Evolutionary conservation across 78 protist genomes (phyloP).

Genomic region (Chrysochromulina tobinii): DNA sequence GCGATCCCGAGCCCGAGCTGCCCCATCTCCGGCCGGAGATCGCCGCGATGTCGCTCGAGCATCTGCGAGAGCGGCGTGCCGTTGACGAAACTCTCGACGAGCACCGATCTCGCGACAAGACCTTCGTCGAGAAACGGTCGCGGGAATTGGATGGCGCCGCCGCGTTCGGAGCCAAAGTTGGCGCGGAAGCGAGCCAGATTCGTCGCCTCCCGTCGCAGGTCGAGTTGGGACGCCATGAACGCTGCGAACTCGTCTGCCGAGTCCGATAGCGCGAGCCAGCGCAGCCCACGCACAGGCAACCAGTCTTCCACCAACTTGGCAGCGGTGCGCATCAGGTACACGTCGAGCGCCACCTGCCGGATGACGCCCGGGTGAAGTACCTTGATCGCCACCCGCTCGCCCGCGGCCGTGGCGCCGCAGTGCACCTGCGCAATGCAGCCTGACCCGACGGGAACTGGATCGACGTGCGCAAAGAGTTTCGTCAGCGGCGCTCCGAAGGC

Average conservation of each 20-base stretch:
- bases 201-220: neutral
- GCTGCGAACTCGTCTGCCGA: neutral
- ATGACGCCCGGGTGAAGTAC: slow-evolving; percentile 50
- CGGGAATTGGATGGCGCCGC: slow-evolving; percentile 14
- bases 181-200: neutral
- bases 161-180: slow-evolving; percentile 5
- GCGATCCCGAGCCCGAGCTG: no score
- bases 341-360: neutral
- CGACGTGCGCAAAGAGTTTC: neutral
- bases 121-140: neutral
- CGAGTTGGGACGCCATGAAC: slow-evolving; percentile 33
- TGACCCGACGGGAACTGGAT: neutral
- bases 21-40: no score
- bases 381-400: slow-evolving; percentile 22
- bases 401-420: neutral
- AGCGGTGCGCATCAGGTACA: neutral
- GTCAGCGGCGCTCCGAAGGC: neutral
- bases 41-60: neutral
- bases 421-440: slow-evolving; percentile 61
- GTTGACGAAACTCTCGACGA: slow-evolving; percentile 35
- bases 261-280: neutral
- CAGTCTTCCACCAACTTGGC: neutral
- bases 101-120: neutral
- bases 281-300: neutral
- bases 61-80: neutral